Conservation (phyloP, 345 rosid genomes). For the Excoecaria cochinchinensis region DNA sequence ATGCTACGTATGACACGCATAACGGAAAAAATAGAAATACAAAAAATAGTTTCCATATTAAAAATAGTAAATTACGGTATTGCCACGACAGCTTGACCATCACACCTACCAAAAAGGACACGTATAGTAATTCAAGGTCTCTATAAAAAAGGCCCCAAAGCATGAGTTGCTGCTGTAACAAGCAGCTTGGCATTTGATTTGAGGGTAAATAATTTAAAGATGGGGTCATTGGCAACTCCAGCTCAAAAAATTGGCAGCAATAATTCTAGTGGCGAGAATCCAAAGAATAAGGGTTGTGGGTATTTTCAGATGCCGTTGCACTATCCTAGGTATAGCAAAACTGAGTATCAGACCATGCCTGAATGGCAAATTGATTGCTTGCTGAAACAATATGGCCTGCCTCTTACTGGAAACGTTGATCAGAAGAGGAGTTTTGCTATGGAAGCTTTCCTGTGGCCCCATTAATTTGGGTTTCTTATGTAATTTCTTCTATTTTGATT, state of each 20-base stretch:
- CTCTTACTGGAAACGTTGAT: conserved; percentile 16
- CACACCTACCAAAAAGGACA: too few species aligned
- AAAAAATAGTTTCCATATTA: too few species aligned
- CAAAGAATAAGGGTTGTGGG: conserved; percentile 7
- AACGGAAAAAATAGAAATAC: too few species aligned
- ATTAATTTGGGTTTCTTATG: neutral
- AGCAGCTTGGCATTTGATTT: too few species aligned
- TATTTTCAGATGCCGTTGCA: conserved; percentile 31
- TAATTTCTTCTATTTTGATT: neutral
- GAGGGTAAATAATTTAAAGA: neutral
- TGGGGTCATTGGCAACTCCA: conserved; percentile 16
- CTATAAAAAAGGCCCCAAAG: conserved; percentile 4
- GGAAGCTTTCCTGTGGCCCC: conserved; percentile 27
- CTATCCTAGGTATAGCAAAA: conserved; percentile 20
- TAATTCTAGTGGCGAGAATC: neutral
- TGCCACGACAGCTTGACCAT: too few species aligned
- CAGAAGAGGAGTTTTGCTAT: conserved; percentile 25
- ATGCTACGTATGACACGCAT: too few species aligned
- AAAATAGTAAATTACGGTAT: too few species aligned
- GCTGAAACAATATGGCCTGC: conserved; percentile 25
- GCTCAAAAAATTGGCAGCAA: neutral
- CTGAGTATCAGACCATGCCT: conserved; percentile 24
- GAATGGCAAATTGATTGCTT: conserved; percentile 30
- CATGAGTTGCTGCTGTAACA: too few species aligned
- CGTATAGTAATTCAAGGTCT: neutral